Conservation (phyloP, 331 rosid species). For the Cucumis variabilis region DNA sequence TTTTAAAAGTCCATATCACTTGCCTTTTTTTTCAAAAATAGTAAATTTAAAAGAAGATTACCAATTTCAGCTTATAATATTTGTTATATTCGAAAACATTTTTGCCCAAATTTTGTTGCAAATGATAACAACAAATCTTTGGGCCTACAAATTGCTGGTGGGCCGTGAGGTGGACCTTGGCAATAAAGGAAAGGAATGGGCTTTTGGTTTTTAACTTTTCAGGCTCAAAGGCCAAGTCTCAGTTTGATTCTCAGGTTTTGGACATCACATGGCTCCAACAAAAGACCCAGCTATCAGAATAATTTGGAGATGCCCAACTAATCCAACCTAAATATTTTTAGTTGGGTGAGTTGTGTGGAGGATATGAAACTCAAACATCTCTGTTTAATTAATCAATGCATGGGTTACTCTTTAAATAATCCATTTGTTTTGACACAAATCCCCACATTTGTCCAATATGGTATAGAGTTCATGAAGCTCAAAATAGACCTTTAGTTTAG, state of each 20-base stretch:
- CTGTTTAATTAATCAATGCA: neutral
- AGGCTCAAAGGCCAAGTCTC: neutral
- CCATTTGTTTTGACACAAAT: no score
- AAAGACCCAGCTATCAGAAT: no score
- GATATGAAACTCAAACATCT: neutral
- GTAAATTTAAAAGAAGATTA: no score
- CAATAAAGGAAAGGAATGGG: neutral
- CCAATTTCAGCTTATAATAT: no score
- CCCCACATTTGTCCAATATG: no score
- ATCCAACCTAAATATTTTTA: neutral
- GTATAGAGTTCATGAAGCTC: no score
- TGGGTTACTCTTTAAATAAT: neutral
- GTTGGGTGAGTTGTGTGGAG: neutral
- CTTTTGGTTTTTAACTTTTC: neutral
- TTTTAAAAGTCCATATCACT: no score
- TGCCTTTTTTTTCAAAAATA: no score
- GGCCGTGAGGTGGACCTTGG: neutral
- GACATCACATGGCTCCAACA: neutral
- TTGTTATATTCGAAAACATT: no score
- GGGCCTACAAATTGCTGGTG: neutral
- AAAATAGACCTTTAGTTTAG: no score
- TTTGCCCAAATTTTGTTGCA: no score
- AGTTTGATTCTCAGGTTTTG: neutral
- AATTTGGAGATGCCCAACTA: neutral
- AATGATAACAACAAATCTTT: neutral